Evolutionary conservation across 441 rosid species (phyloP).

Genomic region (Erysimum pusillum): DNA sequence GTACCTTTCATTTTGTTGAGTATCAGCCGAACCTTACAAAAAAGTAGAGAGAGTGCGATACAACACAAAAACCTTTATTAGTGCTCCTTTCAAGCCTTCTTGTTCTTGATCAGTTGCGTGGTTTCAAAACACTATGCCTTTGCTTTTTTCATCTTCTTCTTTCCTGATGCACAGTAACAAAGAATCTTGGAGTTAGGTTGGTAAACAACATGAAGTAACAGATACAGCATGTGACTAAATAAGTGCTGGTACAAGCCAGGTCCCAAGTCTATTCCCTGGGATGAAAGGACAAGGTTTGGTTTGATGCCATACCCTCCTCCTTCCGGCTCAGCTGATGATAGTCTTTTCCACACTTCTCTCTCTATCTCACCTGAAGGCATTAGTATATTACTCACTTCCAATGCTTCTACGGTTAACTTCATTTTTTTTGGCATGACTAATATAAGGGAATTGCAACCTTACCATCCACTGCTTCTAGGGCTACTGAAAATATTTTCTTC

Average conservation of each 20-base stretch:
- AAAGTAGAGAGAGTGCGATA: not conserved
- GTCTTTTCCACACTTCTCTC: constrained; percentile 39
- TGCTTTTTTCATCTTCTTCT: constrained; percentile 11
- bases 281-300: constrained; percentile 22
- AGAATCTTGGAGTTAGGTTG: constrained; percentile 18
- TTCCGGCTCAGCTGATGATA: constrained; percentile 31
- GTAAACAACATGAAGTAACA: not conserved
- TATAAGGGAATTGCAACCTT: too few species aligned
- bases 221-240: not conserved
- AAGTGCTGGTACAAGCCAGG: constrained; percentile 1
- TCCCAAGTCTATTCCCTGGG: not conserved
- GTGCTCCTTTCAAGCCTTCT: constrained; percentile 14
- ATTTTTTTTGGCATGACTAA: too few species aligned
- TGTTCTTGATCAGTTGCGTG: constrained; percentile 24
- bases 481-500: too few species aligned
- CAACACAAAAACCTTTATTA: not conserved
- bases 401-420: too few species aligned
- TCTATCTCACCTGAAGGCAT: constrained; percentile 43
- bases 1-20: not conserved
- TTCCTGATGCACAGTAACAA: constrained; percentile 31
- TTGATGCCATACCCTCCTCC: constrained; percentile 23
- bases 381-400: too few species aligned
- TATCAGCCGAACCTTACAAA: not conserved
- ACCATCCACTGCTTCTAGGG: too few species aligned
- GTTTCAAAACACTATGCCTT: constrained; percentile 5